Conservation (phyloP, 495 filamentous ascomycete genomes). For the Aspergillus funiculosus region DNA sequence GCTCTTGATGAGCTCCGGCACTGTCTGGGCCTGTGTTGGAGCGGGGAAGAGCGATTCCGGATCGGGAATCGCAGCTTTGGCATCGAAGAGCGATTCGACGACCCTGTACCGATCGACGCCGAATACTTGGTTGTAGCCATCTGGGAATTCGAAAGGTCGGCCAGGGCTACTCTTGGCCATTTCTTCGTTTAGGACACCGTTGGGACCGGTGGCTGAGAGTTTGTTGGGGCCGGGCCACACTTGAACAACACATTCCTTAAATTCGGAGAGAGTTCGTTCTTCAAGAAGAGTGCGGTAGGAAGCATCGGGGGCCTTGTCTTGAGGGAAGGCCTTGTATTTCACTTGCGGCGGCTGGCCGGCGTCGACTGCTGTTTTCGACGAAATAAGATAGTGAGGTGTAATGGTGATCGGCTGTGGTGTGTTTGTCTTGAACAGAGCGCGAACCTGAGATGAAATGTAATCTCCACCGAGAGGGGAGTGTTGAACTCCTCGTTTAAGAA, state of each 20-base stretch:
- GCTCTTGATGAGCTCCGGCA: constrained; percentile 74
- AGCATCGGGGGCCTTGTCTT: constrained; percentile 53
- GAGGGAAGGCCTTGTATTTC: constrained; percentile 58
- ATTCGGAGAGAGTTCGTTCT: constrained; percentile 87
- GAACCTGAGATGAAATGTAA: constrained; percentile 83
- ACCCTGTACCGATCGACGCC: constrained; percentile 77
- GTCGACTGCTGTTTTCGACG: constrained; percentile 81
- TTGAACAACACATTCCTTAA: constrained; percentile 95
- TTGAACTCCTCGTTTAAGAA: constrained; percentile 81
- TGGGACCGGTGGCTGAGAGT: constrained; percentile 52
- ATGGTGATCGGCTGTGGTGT: constrained; percentile 73
- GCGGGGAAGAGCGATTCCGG: constrained; percentile 41
- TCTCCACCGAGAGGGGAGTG: constrained; percentile 79
- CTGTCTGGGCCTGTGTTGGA: constrained; percentile 62
- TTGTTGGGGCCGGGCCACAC: constrained; percentile 81
- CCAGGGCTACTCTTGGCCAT: constrained; percentile 57
- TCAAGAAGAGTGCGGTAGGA: constrained; percentile 80
- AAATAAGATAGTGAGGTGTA: constrained; percentile 79
- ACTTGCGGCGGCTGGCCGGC: constrained; percentile 74
- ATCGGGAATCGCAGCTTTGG: constrained; percentile 50
- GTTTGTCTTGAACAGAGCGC: constrained; percentile 64
- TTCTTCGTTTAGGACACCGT: constrained; percentile 62
- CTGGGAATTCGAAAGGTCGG: constrained; percentile 91
- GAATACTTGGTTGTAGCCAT: constrained; percentile 92
- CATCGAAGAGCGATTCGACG: constrained; percentile 84